Percentiles rank a stretch among this genome's conserved stretches.
These are phyloP conservation scores for Wallemia mellicola DNA, from an alignment of 1,284 basidiomycete species.

Conservation along the genomic window DNA sequence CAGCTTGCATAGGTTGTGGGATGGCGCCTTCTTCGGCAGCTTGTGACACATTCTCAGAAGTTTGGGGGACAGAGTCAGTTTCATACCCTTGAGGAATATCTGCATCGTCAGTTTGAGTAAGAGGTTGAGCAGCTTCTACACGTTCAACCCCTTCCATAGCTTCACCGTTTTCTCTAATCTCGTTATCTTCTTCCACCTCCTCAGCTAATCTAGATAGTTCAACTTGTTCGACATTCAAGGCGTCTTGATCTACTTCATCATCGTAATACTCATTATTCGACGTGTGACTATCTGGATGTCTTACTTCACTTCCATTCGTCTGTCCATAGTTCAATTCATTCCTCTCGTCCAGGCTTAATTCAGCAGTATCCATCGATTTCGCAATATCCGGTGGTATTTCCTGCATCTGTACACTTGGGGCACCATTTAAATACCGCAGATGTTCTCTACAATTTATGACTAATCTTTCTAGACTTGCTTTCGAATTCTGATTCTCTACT, in stretches of 20 bases:
- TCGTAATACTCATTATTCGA: slow-evolving; percentile 39
- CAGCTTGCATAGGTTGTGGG: neutral
- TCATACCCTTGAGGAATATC: too few relatives aligned
- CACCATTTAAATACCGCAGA: slow-evolving; percentile 70
- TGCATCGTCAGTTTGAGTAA: too few relatives aligned
- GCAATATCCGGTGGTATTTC: slow-evolving; percentile 79
- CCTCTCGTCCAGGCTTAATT: slow-evolving; percentile 34
- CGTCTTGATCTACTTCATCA: slow-evolving; percentile 28
- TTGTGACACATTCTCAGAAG: neutral
- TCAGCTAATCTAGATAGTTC: neutral
- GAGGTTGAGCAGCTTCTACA: too few relatives aligned
- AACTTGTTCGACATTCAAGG: neutral
- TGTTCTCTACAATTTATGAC: slow-evolving; percentile 63
- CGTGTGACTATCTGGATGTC: slow-evolving; percentile 22
- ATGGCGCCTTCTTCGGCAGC: neutral
- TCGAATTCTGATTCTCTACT: slow-evolving; percentile 75
- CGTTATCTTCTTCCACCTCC: neutral
- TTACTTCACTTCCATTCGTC: slow-evolving; percentile 25
- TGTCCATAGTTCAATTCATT: slow-evolving; percentile 31
- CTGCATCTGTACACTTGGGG: slow-evolving; percentile 83
- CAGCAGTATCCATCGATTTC: slow-evolving; percentile 46
- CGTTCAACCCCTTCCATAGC: neutral
- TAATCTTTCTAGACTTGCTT: slow-evolving; percentile 53
- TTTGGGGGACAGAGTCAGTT: too few relatives aligned
- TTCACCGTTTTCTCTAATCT: too few relatives aligned